Evolutionary conservation across 768 basidiomycete genomes (phyloP), one percentile per base, ranked within the genome.

Genomic region (Tylopilus sp.): DNA sequence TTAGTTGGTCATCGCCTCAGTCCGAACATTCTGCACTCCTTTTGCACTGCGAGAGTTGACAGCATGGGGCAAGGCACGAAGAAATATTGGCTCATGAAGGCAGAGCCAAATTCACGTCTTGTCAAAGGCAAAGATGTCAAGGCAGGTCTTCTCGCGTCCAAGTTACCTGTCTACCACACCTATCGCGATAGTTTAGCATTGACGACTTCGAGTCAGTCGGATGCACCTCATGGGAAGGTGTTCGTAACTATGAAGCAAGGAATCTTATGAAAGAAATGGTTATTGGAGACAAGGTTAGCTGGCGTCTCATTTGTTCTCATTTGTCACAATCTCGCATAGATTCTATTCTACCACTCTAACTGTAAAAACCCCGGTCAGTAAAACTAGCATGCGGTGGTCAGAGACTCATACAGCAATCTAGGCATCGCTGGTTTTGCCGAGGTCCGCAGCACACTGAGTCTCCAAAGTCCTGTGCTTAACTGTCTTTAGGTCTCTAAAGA

Each of bases 71-170:
- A 41, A 17, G 31, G 30, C 17, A 28, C 31, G 4, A 55, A 9
- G 43, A 72, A 63, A 31, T 61, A 66, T 58, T 93, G 90, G 88
- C 78, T 93, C 22, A 79, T 91, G 70, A 92, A 93, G 69, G 91
- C 91, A 4, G 91, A 92, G 67, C 91, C 91, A 10, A 86, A 92
- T 55, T 82, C 89, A 16, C 85, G 90, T 50, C 63, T 92, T 42
- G 87, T 89, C 38, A 93, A 91, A 67, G 91, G 90, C 40, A 89
- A 86, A 60, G 91, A 94, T 57, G 89, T 94, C 58, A 92, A 89
- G 78, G 90, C 76, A 58, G 42, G 70, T 49, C 37, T 29, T 21
- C 48, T n/a, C 31, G 16, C 17, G 16, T 28, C 14, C 19, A 31
- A 28, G 29, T 33, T 19, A 3, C 8, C 24, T 29, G 22, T 45